Percentiles rank a stretch among this genome's conserved stretches.
Conservation (phyloP, 202 grass and related monocot species). For the Carex sylvatica region DNA sequence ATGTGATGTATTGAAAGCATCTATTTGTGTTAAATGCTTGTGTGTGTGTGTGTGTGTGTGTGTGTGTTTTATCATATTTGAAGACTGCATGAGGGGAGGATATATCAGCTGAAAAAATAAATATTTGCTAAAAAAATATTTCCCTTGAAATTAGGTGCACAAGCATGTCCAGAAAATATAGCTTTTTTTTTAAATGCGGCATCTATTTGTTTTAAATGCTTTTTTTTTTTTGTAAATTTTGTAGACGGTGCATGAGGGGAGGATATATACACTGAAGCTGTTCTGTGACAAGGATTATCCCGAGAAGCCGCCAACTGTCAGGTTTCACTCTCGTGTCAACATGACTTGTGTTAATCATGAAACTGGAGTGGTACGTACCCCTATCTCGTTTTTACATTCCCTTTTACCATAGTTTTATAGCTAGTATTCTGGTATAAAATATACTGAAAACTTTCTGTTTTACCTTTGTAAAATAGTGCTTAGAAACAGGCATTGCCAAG, state of each 20-base stretch:
- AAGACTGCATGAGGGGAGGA: too few relatives aligned
- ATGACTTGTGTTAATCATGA: conserved; percentile 64
- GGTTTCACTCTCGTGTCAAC: conserved; percentile 74
- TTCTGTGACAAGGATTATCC: conserved; percentile 87
- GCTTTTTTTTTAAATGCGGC: too few relatives aligned
- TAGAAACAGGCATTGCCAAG: not conserved
- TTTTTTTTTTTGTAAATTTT: too few relatives aligned
- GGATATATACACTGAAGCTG: conserved; percentile 73
- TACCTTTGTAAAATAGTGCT: not conserved
- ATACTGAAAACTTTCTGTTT: not conserved
- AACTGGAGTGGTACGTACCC: conserved; percentile 43
- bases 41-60: too few relatives aligned
- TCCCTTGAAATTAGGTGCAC: too few relatives aligned
- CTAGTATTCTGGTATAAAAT: not conserved
- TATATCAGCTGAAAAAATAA: too few relatives aligned
- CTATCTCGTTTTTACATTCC: not conserved
- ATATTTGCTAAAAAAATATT: too few relatives aligned
- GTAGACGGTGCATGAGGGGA: conserved; percentile 74
- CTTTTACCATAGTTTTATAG: not conserved
- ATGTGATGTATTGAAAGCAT: too few relatives aligned
- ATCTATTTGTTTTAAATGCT: too few relatives aligned
- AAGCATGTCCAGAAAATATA: too few relatives aligned
- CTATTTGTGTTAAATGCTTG: too few relatives aligned
- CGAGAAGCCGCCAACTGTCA: conserved; percentile 68
- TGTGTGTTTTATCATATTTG: too few relatives aligned